Evolutionary conservation across 2,329 filamentous ascomycete species (phyloP).

Genomic region (Diaporthe eres): DNA sequence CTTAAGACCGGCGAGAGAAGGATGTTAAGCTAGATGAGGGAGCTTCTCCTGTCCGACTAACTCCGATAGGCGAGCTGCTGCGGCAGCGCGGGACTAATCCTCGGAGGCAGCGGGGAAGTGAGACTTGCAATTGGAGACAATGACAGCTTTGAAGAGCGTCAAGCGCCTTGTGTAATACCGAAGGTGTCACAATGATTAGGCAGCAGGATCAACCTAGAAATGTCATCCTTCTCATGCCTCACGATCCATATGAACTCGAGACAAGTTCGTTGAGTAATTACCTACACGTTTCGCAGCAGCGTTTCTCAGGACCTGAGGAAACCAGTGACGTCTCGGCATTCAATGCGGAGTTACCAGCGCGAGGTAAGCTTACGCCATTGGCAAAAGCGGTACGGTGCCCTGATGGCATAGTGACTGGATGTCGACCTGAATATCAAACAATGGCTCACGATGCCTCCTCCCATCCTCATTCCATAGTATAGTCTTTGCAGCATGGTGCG

Average conservation of each 20-base stretch:
- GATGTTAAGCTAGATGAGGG: not conserved
- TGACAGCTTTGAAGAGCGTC: not conserved
- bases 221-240: not conserved
- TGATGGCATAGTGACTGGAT: not conserved
- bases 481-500: not conserved
- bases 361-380: no score
- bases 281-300: not conserved
- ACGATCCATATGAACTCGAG: not conserved
- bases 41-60: not conserved
- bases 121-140: not conserved
- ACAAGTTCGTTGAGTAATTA: not conserved
- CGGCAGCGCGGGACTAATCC: not conserved
- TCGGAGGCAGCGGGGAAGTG: not conserved
- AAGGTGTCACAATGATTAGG: not conserved
- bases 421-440: not conserved
- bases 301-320: not conserved
- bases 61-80: constrained; percentile 9
- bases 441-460: not conserved
- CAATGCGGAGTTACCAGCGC: not conserved
- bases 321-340: not conserved
- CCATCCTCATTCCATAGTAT: not conserved
- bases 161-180: not conserved
- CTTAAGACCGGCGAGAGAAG: not conserved
- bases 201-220: not conserved
- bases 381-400: not conserved